phyloP scores from a whole-genome alignment of 1,284 basidiomycete genomes.

The Coriolopsis trogii region DNA sequence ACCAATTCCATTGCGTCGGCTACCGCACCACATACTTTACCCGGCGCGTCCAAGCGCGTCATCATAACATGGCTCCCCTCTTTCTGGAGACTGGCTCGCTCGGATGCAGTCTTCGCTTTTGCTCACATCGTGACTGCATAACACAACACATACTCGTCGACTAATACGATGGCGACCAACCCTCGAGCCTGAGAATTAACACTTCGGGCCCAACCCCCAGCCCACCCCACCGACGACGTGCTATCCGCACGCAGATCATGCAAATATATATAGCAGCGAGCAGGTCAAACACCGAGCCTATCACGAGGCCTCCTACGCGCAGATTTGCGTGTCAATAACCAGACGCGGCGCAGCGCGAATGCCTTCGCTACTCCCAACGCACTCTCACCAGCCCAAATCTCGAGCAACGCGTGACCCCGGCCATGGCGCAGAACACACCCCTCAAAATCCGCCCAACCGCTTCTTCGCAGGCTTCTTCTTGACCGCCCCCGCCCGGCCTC shows the following conservation, averaged over 20 bases:
- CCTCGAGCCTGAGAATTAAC: not conserved
- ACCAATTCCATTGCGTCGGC: constrained; percentile 2
- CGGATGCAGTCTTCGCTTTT: not conserved
- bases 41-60: constrained; percentile 5
- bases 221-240: too few relatives aligned
- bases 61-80: too few relatives aligned
- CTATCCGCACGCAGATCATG: too few relatives aligned
- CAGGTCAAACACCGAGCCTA: not conserved
- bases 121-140: too few relatives aligned
- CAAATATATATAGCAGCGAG: not conserved
- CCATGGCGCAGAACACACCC: too few relatives aligned
- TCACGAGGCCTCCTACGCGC: not conserved
- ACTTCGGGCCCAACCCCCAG: too few relatives aligned
- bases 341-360: not conserved
- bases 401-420: too few relatives aligned
- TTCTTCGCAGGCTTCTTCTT: constrained; percentile 72
- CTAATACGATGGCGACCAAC: not conserved
- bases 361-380: not conserved
- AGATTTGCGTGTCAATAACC: not conserved
- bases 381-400: not conserved
- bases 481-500: constrained; percentile 51
- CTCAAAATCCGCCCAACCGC: constrained; percentile 74
- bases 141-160: too few relatives aligned
- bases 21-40: constrained; percentile 1
- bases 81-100: too few relatives aligned